Evolutionary conservation across 2,329 filamentous ascomycete genomes (phyloP).

Genomic region (Bretziella fagacearum): DNA sequence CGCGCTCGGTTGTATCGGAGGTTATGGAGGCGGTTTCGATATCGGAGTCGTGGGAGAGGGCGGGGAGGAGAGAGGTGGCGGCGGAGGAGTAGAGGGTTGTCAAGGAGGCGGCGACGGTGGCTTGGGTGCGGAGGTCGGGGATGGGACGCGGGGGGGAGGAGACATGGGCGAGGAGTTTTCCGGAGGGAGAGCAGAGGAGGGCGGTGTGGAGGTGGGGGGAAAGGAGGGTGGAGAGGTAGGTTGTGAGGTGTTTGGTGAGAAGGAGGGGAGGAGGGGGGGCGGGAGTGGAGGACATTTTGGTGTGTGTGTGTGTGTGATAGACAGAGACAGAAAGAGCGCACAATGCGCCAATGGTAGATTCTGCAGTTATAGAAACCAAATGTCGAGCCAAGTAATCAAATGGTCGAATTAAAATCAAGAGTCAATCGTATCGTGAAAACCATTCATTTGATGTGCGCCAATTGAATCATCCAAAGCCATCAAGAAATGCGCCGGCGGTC

Average conservation of each 20-base stretch:
- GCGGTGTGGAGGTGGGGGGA: conserved; percentile 40
- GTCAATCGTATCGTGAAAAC: too few relatives aligned
- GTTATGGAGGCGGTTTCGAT: conserved; percentile 16
- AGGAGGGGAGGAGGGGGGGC: conserved; percentile 38
- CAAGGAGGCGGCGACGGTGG: conserved; percentile 45
- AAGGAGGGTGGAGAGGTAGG: conserved; percentile 43
- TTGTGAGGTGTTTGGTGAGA: conserved; percentile 46
- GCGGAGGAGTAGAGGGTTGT: conserved; percentile 39
- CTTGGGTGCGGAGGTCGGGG: conserved; percentile 41
- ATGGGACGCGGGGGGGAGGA: conserved; percentile 36
- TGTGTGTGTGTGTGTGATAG: not conserved
- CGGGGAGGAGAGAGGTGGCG: conserved; percentile 26
- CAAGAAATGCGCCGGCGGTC: too few relatives aligned
- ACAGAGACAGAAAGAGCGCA: too few relatives aligned
- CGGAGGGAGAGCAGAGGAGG: conserved; percentile 41
- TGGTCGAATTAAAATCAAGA: too few relatives aligned
- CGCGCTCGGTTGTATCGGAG: conserved; percentile 18
- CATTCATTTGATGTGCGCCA: too few relatives aligned
- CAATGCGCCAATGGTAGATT: too few relatives aligned
- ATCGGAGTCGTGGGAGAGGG: conserved; percentile 24
- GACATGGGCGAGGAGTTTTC: conserved; percentile 47
- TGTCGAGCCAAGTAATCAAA: too few relatives aligned
- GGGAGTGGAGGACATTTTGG: conserved; percentile 20
- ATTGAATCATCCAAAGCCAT: too few relatives aligned
- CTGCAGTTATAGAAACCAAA: too few relatives aligned